Percentiles rank a stretch among this genome's conserved stretches.
These are phyloP conservation scores for Francoa sonchifolia DNA, from an alignment of 441 rosid genomes.

Conservation along the genomic window DNA sequence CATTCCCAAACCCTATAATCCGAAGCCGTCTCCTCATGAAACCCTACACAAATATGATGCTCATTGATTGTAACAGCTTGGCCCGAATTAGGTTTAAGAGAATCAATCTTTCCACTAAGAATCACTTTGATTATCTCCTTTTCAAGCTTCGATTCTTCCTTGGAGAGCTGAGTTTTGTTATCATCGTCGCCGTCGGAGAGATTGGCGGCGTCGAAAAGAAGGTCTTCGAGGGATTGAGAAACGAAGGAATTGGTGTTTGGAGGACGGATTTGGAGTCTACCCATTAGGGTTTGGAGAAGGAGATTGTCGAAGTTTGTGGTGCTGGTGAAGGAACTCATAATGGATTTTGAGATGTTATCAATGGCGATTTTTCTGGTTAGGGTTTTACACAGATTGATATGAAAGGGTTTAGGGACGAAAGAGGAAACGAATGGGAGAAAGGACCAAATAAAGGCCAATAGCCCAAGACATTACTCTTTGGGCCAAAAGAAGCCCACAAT, in stretches of 20 bases:
- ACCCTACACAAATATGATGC: slow-evolving; percentile 73
- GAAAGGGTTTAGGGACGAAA: slow-evolving; percentile 1
- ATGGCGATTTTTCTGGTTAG: no score
- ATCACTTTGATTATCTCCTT: slow-evolving; percentile 59
- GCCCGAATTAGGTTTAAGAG: slow-evolving; percentile 73
- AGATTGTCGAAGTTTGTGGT: slow-evolving; percentile 51
- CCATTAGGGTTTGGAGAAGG: slow-evolving; percentile 61
- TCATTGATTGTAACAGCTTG: slow-evolving; percentile 70
- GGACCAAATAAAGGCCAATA: no score
- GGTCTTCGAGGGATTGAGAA: slow-evolving; percentile 66
- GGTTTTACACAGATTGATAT: no score
- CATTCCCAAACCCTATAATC: slow-evolving; percentile 95
- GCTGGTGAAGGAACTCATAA: slow-evolving; percentile 60
- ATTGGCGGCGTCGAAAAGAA: slow-evolving; percentile 40
- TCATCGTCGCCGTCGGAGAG: slow-evolving; percentile 29
- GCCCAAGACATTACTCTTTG: no score
- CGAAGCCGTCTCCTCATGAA: slow-evolving; percentile 55
- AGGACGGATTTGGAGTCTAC: slow-evolving; percentile 67
- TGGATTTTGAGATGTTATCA: neutral
- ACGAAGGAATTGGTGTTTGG: slow-evolving; percentile 23
- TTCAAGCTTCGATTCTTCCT: slow-evolving; percentile 74
- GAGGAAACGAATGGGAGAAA: no score
- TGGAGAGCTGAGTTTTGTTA: slow-evolving; percentile 32
- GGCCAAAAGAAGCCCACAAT: no score
- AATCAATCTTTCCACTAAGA: slow-evolving; percentile 46